Evolutionary conservation across 768 basidiomycete genomes (phyloP), one percentile per base, ranked within the genome.

Genomic region (Trametes gibbosa): DNA sequence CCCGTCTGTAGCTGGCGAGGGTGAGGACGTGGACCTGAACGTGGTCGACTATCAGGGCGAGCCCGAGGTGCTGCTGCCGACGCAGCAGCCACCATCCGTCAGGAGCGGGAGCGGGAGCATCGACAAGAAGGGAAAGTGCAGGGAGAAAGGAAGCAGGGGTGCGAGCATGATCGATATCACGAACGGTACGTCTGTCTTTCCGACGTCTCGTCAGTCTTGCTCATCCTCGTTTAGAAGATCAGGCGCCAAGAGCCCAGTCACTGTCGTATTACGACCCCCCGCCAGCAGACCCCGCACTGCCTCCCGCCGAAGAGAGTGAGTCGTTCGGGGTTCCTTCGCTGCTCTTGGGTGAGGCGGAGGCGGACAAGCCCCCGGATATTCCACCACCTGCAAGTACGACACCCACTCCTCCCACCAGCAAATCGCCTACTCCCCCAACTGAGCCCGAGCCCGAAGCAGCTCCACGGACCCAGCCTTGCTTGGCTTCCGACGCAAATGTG

Each of bases 151-250:
- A 23, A 23, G 37, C 37, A 39, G 59, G 3, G 75, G 72, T n/a
- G 47, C 25, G 16, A 66, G 66, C 21, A 65, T 61, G 56, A 66
- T 71, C 35, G 79, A 81, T 63, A 80, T 81, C 47, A 81, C 79
- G 2, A 81, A 82, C 55, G 74, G 79, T 81, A 63, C 55, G 58
- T 34, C 5, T 25, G 13, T 39, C 21, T 17, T 23, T 2, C 12
- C 19, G 4, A 17, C 2, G 5, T 14, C 12, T 13, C 8, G 34
- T 10, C 1, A 6, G n/a, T 13, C 24, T 41, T 2, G 23, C 23
- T 42, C 1, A n/a, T 12, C 17, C 17, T 12, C 14, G 27, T 19
- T 5, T 29, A 49, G 46, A 49, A 34, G 61, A 54, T 23, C 19
- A 23, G 0, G 50, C 51, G 5, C 55, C 50, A 25, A 24, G 27